A percentile compares a stretch with the other conserved stretches of the same genome.
Conservation (phyloP, 192 early-diverging fungal genomes). For the Coemansia sp. region DNA sequence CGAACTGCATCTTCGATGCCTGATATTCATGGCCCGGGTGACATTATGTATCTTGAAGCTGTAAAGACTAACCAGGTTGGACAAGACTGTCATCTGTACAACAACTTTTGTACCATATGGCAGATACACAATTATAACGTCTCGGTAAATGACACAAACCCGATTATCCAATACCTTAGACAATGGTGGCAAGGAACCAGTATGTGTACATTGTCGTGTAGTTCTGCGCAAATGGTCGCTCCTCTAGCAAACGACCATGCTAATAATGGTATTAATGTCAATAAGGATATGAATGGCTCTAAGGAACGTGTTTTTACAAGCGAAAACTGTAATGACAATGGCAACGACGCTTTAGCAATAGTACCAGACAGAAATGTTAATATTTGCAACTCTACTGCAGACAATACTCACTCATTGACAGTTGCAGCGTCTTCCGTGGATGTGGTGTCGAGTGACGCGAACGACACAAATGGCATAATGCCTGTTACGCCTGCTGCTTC, state of each 20-base stretch:
- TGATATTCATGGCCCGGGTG: conserved; percentile 9
- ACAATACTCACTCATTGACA: too few species aligned
- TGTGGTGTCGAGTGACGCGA: too few species aligned
- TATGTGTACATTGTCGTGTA: not conserved
- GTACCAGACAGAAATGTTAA: too few species aligned
- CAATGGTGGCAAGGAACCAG: conserved; percentile 16
- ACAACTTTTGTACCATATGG: conserved; percentile 12
- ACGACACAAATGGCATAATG: not conserved
- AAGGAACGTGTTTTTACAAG: not conserved
- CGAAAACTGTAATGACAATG: not conserved
- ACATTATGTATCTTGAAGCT: conserved; percentile 19
- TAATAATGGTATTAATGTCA: not conserved
- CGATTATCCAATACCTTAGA: conserved; percentile 13
- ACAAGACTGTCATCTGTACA: conserved; percentile 1
- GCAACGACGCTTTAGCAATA: not conserved
- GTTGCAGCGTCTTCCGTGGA: too few species aligned
- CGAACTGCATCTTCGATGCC: conserved; percentile 12
- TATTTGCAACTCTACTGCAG: too few species aligned
- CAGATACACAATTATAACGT: conserved; percentile 1
- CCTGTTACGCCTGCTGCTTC: not conserved
- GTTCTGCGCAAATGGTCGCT: not conserved
- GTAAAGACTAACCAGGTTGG: conserved; percentile 8
- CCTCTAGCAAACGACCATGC: not conserved
- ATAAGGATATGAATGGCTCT: not conserved
- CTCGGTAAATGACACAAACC: not conserved